A percentile compares a stretch with the other conserved stretches of the same genome.
phyloP scores from a whole-genome alignment of 495 filamentous ascomycete species.

The Aspergillus saccharolyticus region DNA sequence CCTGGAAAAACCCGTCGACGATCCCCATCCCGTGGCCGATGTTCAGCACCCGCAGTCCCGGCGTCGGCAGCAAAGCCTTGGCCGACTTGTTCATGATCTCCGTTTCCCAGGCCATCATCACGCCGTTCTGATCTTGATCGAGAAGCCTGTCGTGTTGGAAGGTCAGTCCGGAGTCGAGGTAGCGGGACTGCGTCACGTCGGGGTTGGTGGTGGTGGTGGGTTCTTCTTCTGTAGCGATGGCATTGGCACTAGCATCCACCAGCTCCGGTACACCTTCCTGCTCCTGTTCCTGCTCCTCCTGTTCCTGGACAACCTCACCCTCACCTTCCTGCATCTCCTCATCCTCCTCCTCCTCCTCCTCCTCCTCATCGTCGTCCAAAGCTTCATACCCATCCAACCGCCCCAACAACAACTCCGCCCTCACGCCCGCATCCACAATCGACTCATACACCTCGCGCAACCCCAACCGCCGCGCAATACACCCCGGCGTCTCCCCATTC shows the following conservation, averaged over 20 bases:
- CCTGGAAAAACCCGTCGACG: constrained; percentile 77
- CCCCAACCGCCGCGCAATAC: constrained; percentile 69
- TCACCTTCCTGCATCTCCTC: constrained; percentile 22
- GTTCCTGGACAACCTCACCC: constrained; percentile 20
- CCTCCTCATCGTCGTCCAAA: constrained; percentile 58
- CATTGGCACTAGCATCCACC: constrained; percentile 20
- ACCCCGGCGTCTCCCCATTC: constrained; percentile 86
- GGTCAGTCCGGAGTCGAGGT: constrained; percentile 70
- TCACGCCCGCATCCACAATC: constrained; percentile 85
- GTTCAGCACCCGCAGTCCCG: constrained; percentile 72
- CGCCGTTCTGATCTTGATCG: constrained; percentile 75
- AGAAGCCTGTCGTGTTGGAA: constrained; percentile 72
- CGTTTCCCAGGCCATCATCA: constrained; percentile 98
- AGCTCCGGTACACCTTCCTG: constrained; percentile 26
- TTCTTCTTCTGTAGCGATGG: not conserved
- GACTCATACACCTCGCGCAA: constrained; percentile 71
- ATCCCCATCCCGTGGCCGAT: constrained; percentile 97
- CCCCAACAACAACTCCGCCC: constrained; percentile 80
- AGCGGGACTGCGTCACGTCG: constrained; percentile 59
- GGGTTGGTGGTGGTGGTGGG: constrained; percentile 22
- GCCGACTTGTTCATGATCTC: constrained; percentile 82
- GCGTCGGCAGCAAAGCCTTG: constrained; percentile 51
- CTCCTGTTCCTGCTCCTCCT: constrained; percentile 10
- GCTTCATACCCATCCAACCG: constrained; percentile 72
- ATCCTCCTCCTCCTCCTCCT: constrained; percentile 24